phyloP scores from a whole-genome alignment of 2,329 filamentous ascomycete species.

The Akanthomyces lecanii region DNA sequence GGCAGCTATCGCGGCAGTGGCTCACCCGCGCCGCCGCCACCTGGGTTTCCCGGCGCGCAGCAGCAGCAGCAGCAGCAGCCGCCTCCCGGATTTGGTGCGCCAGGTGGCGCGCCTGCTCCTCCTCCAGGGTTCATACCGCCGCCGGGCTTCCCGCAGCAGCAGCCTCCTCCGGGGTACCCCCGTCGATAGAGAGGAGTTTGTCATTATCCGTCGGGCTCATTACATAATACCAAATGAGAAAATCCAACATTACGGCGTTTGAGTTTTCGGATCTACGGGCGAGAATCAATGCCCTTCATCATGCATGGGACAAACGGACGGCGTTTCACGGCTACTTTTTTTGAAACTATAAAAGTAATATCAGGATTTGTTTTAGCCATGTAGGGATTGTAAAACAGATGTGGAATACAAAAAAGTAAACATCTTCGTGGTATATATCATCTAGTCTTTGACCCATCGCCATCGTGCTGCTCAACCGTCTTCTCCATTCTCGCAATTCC shows the following conservation, averaged over 20 bases:
- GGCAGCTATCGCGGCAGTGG: slow-evolving; percentile 38
- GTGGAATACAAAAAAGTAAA: not conserved
- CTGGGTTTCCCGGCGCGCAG: slow-evolving; percentile 31
- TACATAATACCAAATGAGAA: not conserved
- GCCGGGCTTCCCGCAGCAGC: slow-evolving; percentile 37
- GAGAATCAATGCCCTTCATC: not conserved
- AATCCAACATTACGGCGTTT: not conserved
- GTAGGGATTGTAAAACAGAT: not conserved
- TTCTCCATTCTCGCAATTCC: slow-evolving; percentile 12
- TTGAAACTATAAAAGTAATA: not conserved
- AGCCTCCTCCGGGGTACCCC: slow-evolving; percentile 41
- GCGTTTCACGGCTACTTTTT: slow-evolving; percentile 4
- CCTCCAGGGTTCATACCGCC: slow-evolving; percentile 40
- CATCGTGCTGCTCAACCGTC: slow-evolving; percentile 27
- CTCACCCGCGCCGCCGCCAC: slow-evolving; percentile 33
- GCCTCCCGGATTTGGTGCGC: slow-evolving; percentile 37
- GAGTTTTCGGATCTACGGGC: not conserved
- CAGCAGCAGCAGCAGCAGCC: slow-evolving; percentile 28
- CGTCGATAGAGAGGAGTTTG: slow-evolving; percentile 25
- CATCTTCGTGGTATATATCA: slow-evolving; percentile 23
- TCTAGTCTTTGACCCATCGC: slow-evolving; percentile 19
- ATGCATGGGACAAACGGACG: not conserved
- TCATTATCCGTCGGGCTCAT: not conserved
- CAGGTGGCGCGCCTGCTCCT: slow-evolving; percentile 33
- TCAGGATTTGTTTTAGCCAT: not conserved